Base-by-base conservation (phyloP, 208 protist species). In the Novymonas esmeraldas region DNA sequence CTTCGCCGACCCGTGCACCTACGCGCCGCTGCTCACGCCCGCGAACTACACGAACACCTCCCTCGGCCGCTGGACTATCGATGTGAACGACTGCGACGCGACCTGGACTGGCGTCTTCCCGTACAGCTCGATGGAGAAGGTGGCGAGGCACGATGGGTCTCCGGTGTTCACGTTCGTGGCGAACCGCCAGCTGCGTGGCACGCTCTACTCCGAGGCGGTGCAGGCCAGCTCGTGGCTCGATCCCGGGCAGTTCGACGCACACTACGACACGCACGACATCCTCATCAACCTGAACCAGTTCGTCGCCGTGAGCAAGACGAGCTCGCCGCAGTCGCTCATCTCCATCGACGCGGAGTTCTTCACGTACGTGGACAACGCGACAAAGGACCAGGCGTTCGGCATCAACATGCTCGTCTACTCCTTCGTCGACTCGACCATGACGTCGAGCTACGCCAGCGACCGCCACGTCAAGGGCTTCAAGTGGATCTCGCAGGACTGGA, bases 331-430 rank as follows among this genome's bases (percentile, higher is more conserved):
- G 11, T 64, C 77, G 33, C 71, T 78, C 34, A 68, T 89, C 49
- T 90, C 89, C 24, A 77, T 95, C 28, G 89, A 95, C 41, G 70
- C 78, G 5, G 81, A 91, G 61, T 85, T 87, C 70, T 95, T 90
- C 72, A 78, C 79, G 45, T 90, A 87, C 64, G 42, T 64, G 20
- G 75, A 77, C 56, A 71, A 64, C 24, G 58, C 51, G 14, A 89
- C 71, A 18, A 73, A 76, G 14, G 85, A 95, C 61, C 57, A 67
- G 54, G 85, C 81, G 13, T 95, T 95, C 62, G 89, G 89, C 64
- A 74, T 95, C 65, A 95, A 95, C 74, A 72, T 95, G 52, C 77
- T 92, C 28, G 31, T 92, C 20, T 84, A 92, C 78, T 85, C 89
- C 9, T 81, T 67, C 46, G 81, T 95, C 11, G 85, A 78, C 22